Evolutionary conservation across 805 yeast genomes (phyloP).

Genomic region (Lachancea waltii): DNA sequence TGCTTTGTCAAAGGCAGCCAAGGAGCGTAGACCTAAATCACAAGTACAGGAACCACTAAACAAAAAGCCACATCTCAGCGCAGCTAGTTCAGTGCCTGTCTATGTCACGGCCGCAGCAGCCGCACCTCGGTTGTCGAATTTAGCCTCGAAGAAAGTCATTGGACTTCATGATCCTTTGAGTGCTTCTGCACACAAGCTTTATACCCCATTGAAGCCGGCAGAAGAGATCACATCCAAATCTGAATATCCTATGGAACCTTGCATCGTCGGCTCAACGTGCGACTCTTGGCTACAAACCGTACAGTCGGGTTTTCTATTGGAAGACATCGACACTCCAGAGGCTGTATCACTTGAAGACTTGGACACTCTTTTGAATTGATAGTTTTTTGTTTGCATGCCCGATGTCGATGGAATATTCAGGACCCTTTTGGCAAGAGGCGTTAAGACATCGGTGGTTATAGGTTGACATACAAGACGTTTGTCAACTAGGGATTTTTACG

Average conservation of each 20-base stretch:
- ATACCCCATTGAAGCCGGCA: too few species aligned
- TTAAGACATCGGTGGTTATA: too few species aligned
- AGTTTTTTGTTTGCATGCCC: too few species aligned
- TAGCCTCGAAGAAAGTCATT: constrained; percentile 27
- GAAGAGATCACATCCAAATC: constrained; percentile 11
- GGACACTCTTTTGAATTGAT: constrained; percentile 41
- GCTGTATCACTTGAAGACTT: constrained; percentile 66
- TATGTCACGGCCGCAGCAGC: constrained; percentile 73
- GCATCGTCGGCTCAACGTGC: not conserved
- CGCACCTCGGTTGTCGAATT: constrained; percentile 70
- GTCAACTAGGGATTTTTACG: not conserved
- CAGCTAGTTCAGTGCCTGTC: constrained; percentile 1
- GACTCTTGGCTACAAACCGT: constrained; percentile 64
- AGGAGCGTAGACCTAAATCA: not conserved
- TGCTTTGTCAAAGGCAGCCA: not conserved
- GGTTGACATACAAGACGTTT: too few species aligned
- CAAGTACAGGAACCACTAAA: constrained; percentile 1
- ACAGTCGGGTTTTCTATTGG: constrained; percentile 68
- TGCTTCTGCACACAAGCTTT: too few species aligned
- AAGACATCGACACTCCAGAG: constrained; percentile 76
- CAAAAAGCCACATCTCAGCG: constrained; percentile 1
- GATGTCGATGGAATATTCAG: too few species aligned
- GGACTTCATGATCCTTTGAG: constrained; percentile 49
- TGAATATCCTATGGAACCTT: not conserved
- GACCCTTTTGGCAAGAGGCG: too few species aligned